Evolutionary conservation across 139 green algal genomes (phyloP).

Genomic region (Monoraphidium neglectum): DNA sequence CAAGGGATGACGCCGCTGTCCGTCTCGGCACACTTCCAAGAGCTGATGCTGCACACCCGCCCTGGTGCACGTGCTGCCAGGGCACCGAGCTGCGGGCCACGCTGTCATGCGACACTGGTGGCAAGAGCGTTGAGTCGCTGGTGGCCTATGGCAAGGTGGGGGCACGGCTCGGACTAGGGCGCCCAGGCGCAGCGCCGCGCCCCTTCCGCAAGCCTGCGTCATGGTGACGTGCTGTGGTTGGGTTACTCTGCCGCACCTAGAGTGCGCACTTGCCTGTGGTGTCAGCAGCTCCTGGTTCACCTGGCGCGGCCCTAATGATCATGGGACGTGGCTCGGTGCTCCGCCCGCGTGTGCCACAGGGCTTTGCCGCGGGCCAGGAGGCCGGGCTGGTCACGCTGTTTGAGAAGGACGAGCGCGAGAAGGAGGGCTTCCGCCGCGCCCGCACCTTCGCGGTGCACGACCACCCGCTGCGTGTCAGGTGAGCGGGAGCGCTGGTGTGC

Average conservation of each 20-base stretch:
- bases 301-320: too few relatives aligned
- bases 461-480: slow-evolving; percentile 48
- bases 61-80: slow-evolving; percentile 1
- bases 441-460: slow-evolving; percentile 56
- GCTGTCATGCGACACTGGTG: slow-evolving; percentile 54
- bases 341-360: slow-evolving; percentile 11
- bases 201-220: too few relatives aligned
- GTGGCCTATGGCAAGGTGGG: slow-evolving; percentile 63
- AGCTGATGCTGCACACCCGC: background rate
- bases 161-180: too few relatives aligned
- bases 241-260: too few relatives aligned
- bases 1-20: background rate
- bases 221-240: too few relatives aligned
- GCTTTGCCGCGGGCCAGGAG: slow-evolving; percentile 72
- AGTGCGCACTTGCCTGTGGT: too few relatives aligned
- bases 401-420: slow-evolving; percentile 61
- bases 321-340: too few relatives aligned
- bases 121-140: slow-evolving; percentile 53
- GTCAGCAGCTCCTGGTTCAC: too few relatives aligned
- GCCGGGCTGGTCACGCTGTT: slow-evolving; percentile 66
- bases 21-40: background rate
- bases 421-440: slow-evolving; percentile 55
- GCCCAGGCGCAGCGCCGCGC: too few relatives aligned
- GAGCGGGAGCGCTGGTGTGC: slow-evolving; percentile 13
- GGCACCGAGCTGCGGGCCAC: slow-evolving; percentile 57